These are phyloP conservation scores for Raffaelea arxii DNA, from an alignment of 2,329 filamentous ascomycete species.

Conservation along the genomic window DNA sequence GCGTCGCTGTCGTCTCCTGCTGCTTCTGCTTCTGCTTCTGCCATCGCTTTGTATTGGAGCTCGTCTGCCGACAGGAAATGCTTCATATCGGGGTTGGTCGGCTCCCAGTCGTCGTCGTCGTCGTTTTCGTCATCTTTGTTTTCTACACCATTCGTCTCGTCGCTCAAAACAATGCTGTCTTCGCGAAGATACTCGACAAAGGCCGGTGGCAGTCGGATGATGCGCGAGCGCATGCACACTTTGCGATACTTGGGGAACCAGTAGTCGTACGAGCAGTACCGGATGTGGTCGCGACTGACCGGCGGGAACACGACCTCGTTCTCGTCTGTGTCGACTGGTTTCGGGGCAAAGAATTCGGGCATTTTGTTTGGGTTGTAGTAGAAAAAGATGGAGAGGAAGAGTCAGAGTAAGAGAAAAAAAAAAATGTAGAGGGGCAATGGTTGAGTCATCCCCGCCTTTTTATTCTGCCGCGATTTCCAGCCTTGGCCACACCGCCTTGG, in stretches of 20 bases:
- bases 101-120: constrained; percentile 49
- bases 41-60: constrained; percentile 19
- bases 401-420: neutral
- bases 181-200: constrained; percentile 84
- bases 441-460: neutral
- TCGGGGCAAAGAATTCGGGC: constrained; percentile 18
- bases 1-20: constrained; percentile 28
- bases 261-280: constrained; percentile 87
- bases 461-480: constrained; percentile 2
- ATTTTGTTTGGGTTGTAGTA: constrained; percentile 14
- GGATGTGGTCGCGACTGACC: constrained; percentile 74
- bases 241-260: constrained; percentile 77
- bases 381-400: neutral
- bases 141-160: constrained; percentile 43
- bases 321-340: constrained; percentile 3
- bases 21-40: neutral
- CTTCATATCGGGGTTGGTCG: constrained; percentile 18
- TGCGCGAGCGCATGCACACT: constrained; percentile 74
- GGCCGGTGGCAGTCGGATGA: constrained; percentile 63
- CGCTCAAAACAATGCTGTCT: constrained; percentile 83
- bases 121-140: constrained; percentile 29
- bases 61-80: constrained; percentile 28
- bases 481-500: constrained; percentile 1
- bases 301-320: constrained; percentile 62
- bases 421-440: neutral